A percentile compares a stretch with the other conserved stretches of the same genome.
Evolutionary conservation across 768 basidiomycete genomes (phyloP).

Genomic region (Boletus sp.): DNA sequence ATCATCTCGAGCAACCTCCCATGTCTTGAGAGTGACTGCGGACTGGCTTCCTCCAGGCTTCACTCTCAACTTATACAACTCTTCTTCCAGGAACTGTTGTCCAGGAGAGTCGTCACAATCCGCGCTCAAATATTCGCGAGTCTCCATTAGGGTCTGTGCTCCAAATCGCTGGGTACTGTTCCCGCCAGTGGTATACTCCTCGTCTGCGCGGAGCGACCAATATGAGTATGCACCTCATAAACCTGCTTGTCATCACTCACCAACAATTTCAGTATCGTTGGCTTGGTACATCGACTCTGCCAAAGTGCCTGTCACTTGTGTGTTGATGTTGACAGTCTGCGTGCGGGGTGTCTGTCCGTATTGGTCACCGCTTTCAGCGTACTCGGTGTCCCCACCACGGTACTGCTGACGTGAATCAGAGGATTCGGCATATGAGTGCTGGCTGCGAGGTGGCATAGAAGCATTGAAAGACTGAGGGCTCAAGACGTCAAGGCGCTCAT

Average conservation of each 20-base stretch:
- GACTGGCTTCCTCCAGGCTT: conserved; percentile 68
- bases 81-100: conserved; percentile 76
- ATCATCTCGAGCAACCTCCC: conserved; percentile 74
- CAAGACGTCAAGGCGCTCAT: conserved; percentile 68
- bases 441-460: conserved; percentile 31
- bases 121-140: conserved; percentile 36
- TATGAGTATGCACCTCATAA: conserved; percentile 38
- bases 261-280: conserved; percentile 35
- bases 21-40: conserved; percentile 67
- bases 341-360: conserved; percentile 60
- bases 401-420: conserved; percentile 32
- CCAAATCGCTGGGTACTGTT: conserved; percentile 38
- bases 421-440: conserved; percentile 33
- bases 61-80: conserved; percentile 74
- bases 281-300: conserved; percentile 43
- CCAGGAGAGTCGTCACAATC: conserved; percentile 74
- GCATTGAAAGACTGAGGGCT: conserved; percentile 32
- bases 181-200: conserved; percentile 35
- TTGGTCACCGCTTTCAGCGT: conserved; percentile 45
- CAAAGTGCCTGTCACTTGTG: conserved; percentile 64
- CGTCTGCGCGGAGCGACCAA: conserved; percentile 18
- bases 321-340: conserved; percentile 68
- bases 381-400: conserved; percentile 28
- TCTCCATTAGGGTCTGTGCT: conserved; percentile 30
- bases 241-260: conserved; percentile 40